Percentiles rank a stretch among this genome's conserved stretches.
Evolutionary conservation across 495 filamentous ascomycete species (phyloP).

Genomic region (Aspergillus biplanus): DNA sequence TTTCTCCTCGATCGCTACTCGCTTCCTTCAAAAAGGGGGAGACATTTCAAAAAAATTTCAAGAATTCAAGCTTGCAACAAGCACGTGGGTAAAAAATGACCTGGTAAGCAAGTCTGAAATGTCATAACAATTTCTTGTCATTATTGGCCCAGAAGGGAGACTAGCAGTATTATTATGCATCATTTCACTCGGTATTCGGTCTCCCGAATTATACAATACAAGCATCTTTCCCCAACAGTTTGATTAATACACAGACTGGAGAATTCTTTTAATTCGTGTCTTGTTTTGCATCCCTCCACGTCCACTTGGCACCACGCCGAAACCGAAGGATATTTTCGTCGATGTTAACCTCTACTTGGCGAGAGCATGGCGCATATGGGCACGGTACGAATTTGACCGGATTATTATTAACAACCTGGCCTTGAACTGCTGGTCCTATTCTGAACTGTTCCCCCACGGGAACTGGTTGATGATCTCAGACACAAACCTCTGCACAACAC

Average conservation of each 20-base stretch:
- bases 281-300: too few species aligned
- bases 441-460: background rate
- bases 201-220: background rate
- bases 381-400: too few species aligned
- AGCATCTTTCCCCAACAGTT: background rate
- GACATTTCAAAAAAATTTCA: constrained; percentile 1
- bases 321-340: too few species aligned
- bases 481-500: constrained; percentile 4
- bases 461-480: background rate
- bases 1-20: background rate
- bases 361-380: too few species aligned
- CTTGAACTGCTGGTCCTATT: background rate
- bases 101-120: constrained; percentile 4
- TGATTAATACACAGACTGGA: background rate
- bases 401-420: too few species aligned
- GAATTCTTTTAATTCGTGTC: too few species aligned
- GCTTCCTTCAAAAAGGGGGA: background rate
- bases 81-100: background rate
- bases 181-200: background rate
- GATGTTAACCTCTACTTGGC: too few species aligned
- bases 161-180: constrained; percentile 1
- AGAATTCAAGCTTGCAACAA: background rate
- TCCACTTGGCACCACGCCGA: too few species aligned
- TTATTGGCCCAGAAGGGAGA: background rate
- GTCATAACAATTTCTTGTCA: constrained; percentile 7